These are phyloP conservation scores for Colletotrichum brevisporum DNA, from an alignment of 2,329 filamentous ascomycete genomes.

Conservation along the genomic window DNA sequence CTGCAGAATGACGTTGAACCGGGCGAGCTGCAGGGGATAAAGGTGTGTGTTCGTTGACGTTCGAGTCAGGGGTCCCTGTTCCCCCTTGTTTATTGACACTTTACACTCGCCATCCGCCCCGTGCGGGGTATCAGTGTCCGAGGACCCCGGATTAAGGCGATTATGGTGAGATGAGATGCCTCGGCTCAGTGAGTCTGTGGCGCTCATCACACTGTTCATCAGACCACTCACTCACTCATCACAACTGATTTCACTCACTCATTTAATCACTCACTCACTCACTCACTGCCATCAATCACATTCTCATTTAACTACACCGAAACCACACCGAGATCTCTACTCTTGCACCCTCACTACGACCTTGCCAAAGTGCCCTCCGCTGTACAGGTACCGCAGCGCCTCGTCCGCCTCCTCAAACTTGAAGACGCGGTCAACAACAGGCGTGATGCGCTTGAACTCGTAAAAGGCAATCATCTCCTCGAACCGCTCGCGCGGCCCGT, in stretches of 20 bases:
- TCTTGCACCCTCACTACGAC: constrained; percentile 61
- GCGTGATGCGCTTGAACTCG: constrained; percentile 58
- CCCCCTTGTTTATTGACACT: not conserved
- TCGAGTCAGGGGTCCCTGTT: constrained; percentile 22
- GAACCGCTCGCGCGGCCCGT: constrained; percentile 69
- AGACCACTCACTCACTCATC: not conserved
- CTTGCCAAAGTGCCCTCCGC: constrained; percentile 71
- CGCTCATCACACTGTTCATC: not conserved
- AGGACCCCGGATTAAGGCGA: constrained; percentile 4
- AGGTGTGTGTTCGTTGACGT: not conserved
- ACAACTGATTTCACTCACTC: not conserved
- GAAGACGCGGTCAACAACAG: constrained; percentile 64
- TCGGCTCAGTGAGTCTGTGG: constrained; percentile 23
- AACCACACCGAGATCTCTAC: constrained; percentile 27
- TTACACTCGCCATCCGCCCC: not conserved
- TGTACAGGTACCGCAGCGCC: constrained; percentile 67
- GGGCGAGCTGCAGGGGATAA: constrained; percentile 20
- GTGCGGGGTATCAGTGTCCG: constrained; percentile 25
- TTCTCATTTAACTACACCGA: not conserved
- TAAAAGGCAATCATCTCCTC: constrained; percentile 68
- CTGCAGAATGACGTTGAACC: not conserved
- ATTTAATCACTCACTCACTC: not conserved
- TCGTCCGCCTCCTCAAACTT: constrained; percentile 60
- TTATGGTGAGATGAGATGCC: constrained; percentile 12
- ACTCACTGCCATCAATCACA: not conserved